phyloP scores from a whole-genome alignment of 2,329 filamentous ascomycete genomes.

The Drechslerella stenobrocha region DNA sequence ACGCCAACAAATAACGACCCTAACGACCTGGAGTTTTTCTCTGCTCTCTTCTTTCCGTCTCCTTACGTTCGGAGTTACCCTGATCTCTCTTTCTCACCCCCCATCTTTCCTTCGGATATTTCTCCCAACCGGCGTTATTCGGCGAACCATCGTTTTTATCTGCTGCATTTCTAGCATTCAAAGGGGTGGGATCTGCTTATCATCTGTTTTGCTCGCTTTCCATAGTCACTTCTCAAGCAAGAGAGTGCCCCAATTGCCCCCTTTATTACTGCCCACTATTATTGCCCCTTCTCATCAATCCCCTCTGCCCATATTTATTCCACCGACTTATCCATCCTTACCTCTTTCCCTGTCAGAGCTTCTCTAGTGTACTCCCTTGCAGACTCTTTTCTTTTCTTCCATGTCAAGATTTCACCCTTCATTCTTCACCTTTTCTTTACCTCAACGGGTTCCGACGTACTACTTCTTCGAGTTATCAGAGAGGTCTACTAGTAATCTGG shows the following conservation, averaged over 20 bases:
- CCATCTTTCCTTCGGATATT: slow-evolving; percentile 20
- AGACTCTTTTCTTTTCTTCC: background rate
- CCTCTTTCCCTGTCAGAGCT: slow-evolving; percentile 10
- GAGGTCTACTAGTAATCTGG: background rate
- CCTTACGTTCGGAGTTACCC: slow-evolving; percentile 21
- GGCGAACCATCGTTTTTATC: slow-evolving; percentile 32
- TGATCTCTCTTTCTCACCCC: slow-evolving; percentile 19
- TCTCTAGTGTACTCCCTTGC: background rate
- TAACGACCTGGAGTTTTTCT: slow-evolving; percentile 29
- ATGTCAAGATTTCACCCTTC: background rate
- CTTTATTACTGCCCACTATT: slow-evolving; percentile 1
- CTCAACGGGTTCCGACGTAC: background rate
- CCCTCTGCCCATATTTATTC: background rate
- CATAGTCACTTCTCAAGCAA: slow-evolving; percentile 3
- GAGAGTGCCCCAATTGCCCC: too few relatives aligned
- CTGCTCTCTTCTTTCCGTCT: slow-evolving; percentile 13
- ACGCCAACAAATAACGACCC: slow-evolving; percentile 41
- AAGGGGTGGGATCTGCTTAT: slow-evolving; percentile 29
- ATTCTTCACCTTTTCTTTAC: background rate
- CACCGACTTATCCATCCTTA: background rate
- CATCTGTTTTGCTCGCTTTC: slow-evolving; percentile 35
- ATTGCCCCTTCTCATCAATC: background rate
- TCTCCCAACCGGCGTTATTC: slow-evolving; percentile 45
- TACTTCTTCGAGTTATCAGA: slow-evolving; percentile 6
- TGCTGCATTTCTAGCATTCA: slow-evolving; percentile 46